Base-by-base conservation (phyloP, 139 green algal species). In the Micromonas pusilla region DNA sequence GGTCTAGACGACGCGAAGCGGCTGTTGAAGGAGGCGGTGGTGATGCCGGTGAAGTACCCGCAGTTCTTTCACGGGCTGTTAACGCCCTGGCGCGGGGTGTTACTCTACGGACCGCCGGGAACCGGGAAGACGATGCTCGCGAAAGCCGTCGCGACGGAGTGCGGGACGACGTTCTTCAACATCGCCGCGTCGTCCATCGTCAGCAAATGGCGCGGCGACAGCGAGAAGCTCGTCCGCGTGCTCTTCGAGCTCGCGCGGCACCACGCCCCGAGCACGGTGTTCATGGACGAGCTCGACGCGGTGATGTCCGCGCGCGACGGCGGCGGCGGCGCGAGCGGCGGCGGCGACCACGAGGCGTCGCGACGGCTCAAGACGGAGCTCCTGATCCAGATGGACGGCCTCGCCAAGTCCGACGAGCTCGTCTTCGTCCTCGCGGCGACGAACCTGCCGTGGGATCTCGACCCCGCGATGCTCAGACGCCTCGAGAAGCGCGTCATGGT, bases 91-190 rank as follows among this genome's bases (percentile, higher is more conserved):
- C 88, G 87, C 72, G 86, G 86, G 9, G 81, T 90, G 36, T 70
- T 90, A 31, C 78, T 91, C 13, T 89, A 88, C 75, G 85, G 86
- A 25, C 85, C 86, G 13, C 86, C 79, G 52, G 87, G 87, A 23
- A 91, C 86, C 3, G 89, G 93, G 57, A 91, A 93, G 79, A 90
- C 89, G 3, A 83, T 93, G 32, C 78, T 84, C 0, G 62, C 76
- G 19, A 94, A 88, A 16, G 88, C 91, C 28, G 63, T 90, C 26
- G 90, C 90, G 13, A 93, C 89, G 0, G 90, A 92, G 80, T 91
- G 86, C 37, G 76, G 81, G 32, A 94, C 89, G 67, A 90, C 89
- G n/a, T 97, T 97, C 85, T 96, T 97, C 86, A 86, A 79, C 73
- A 79, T 96, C 30, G 91, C 86, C 1, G 92, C 90, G 5, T 93